Percentiles rank a stretch among this genome's conserved stretches.
phyloP scores from a whole-genome alignment of 768 basidiomycete species.

The Chalciporus sphaerocephalus region DNA sequence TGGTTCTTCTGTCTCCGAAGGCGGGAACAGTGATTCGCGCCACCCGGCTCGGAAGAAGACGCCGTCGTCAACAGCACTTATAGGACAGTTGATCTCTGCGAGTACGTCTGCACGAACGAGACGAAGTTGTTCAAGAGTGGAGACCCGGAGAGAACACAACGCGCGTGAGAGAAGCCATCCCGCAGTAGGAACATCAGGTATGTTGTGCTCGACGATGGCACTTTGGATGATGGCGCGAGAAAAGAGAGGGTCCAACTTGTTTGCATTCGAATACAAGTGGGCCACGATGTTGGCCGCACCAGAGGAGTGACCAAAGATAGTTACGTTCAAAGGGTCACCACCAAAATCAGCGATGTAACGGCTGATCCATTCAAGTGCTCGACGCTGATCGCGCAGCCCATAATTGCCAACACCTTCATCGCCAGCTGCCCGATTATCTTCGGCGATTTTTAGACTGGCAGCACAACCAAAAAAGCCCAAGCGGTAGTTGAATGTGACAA shows the following conservation, averaged over 20 bases:
- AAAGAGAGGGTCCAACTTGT: conserved; percentile 59
- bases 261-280: conserved; percentile 60
- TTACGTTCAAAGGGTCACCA: conserved; percentile 53
- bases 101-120: conserved; percentile 55
- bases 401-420: conserved; percentile 77
- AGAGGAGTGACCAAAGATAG: conserved; percentile 39
- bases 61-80: conserved; percentile 65
- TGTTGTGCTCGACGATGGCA: conserved; percentile 55
- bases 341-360: conserved; percentile 60
- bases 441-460: conserved; percentile 58
- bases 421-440: conserved; percentile 61
- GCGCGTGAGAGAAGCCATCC: conserved; percentile 66
- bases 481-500: conserved; percentile 77
- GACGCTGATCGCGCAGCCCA: conserved; percentile 63
- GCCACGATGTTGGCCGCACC: conserved; percentile 54
- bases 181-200: conserved; percentile 55
- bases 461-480: conserved; percentile 75
- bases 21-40: conserved; percentile 43
- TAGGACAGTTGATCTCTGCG: conserved; percentile 43
- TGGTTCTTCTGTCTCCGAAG: conserved; percentile 19
- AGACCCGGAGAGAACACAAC: conserved; percentile 51
- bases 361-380: conserved; percentile 61
- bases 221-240: conserved; percentile 75
- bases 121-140: conserved; percentile 60
- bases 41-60: conserved; percentile 62